Conservation (phyloP, 169 alveolate genomes). For the Eimeria sp. region DNA sequence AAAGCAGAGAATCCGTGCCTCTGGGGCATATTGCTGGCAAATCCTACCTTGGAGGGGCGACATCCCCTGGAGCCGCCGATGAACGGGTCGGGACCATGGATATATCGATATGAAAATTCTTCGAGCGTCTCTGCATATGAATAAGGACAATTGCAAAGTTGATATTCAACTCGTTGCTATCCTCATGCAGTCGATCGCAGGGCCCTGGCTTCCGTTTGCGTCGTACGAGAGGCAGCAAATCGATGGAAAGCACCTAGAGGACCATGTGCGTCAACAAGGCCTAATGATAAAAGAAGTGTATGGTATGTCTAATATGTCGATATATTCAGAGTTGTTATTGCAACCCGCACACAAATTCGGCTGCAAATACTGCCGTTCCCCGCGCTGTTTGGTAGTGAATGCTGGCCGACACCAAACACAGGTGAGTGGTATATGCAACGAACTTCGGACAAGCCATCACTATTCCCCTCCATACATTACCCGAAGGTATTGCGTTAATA, state of each 20-base stretch:
- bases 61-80: constrained; percentile 9
- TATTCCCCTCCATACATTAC: background rate
- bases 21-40: background rate
- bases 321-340: background rate
- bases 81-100: background rate
- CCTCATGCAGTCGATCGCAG: background rate
- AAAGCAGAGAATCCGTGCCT: background rate
- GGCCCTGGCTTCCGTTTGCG: constrained; percentile 12
- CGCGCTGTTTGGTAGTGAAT: background rate
- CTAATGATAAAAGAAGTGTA: background rate
- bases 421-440: background rate
- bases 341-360: background rate
- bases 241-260: background rate
- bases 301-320: background rate
- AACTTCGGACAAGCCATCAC: background rate
- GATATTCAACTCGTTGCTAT: background rate
- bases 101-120: background rate
- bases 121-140: background rate
- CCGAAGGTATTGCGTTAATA: background rate
- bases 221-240: constrained; percentile 7
- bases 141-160: background rate
- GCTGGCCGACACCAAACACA: background rate
- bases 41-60: constrained; percentile 1
- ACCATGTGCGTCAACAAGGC: background rate
- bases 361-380: background rate